Percentiles rank a stretch among this genome's conserved stretches.
These are phyloP conservation scores for Sphagnum tenellum DNA, from an alignment of 225 moss, liverwort and hornwort species.

Conservation along the genomic window DNA sequence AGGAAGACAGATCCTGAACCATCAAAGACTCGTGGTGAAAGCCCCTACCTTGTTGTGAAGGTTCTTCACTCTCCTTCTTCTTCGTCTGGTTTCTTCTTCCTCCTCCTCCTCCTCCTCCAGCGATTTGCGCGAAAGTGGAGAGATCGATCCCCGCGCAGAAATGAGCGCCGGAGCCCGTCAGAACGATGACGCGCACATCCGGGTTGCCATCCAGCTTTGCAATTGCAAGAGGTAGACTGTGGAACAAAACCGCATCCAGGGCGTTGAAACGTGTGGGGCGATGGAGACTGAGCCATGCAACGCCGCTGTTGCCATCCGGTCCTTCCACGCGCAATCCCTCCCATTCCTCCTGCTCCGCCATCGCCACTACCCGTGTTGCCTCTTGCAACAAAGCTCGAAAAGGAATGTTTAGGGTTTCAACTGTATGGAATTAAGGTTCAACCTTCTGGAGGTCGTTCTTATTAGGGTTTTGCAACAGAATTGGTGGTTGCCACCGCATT, in stretches of 20 bases:
- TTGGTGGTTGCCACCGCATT: no score
- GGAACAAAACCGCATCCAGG: conserved; percentile 30
- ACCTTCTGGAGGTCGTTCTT: no score
- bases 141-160: conserved; percentile 92
- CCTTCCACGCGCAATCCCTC: conserved; percentile 35
- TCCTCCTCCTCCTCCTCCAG: background rate
- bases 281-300: conserved; percentile 55
- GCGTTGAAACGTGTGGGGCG: conserved; percentile 64
- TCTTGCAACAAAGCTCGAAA: no score
- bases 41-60: background rate
- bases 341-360: conserved; percentile 26
- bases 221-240: conserved; percentile 53
- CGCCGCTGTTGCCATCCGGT: conserved; percentile 37
- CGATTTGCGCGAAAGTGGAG: conserved; percentile 10
- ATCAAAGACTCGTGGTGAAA: background rate
- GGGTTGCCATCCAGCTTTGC: conserved; percentile 46
- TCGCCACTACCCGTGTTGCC: conserved; percentile 7
- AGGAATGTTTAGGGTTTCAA: no score
- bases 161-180: conserved; percentile 51
- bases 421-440: no score
- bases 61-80: no score
- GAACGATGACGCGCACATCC: conserved; percentile 48
- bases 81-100: no score
- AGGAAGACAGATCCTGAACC: no score
- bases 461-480: no score